Evolutionary conservation across 139 green algal genomes (phyloP).

Genomic region (Ettlia oleoabundans): DNA sequence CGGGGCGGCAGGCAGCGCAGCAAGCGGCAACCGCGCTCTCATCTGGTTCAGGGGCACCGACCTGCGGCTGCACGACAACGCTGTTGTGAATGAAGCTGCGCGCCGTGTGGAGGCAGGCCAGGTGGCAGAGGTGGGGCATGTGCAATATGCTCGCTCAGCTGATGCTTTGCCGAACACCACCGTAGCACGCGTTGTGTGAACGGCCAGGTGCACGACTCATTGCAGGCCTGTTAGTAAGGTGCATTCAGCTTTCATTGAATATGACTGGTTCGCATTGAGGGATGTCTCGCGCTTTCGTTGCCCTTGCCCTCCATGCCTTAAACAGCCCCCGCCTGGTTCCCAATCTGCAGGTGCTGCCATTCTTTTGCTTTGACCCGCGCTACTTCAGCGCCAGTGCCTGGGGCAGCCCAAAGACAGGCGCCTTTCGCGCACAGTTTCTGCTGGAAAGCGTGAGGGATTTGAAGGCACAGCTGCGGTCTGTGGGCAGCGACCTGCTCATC

Average conservation of each 20-base stretch:
- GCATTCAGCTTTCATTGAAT: too few species aligned
- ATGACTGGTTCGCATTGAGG: too few species aligned
- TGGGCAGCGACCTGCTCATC: constrained; percentile 84
- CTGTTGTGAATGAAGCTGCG: constrained; percentile 70
- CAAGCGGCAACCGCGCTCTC: constrained; percentile 55
- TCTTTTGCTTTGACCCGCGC: constrained; percentile 94
- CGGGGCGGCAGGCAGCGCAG: background rate
- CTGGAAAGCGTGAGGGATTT: constrained; percentile 87
- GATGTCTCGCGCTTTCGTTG: too few species aligned
- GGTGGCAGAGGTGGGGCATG: constrained; percentile 60
- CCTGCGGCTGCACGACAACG: constrained; percentile 85
- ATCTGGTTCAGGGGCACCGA: constrained; percentile 93
- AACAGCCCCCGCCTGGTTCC: too few species aligned
- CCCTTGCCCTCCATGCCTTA: too few species aligned
- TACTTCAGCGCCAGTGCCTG: constrained; percentile 62
- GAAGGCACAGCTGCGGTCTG: constrained; percentile 51
- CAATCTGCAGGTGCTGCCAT: constrained; percentile 90
- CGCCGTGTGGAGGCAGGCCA: constrained; percentile 54
- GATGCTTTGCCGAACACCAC: too few species aligned
- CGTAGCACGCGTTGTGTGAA: too few species aligned
- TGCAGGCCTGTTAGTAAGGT: too few species aligned
- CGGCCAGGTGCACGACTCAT: too few species aligned
- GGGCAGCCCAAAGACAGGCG: constrained; percentile 74
- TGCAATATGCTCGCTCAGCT: too few species aligned
- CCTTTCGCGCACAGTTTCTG: constrained; percentile 81